phyloP scores from a whole-genome alignment of 306 rosid genomes.

The Casuarina cunninghamiana region DNA sequence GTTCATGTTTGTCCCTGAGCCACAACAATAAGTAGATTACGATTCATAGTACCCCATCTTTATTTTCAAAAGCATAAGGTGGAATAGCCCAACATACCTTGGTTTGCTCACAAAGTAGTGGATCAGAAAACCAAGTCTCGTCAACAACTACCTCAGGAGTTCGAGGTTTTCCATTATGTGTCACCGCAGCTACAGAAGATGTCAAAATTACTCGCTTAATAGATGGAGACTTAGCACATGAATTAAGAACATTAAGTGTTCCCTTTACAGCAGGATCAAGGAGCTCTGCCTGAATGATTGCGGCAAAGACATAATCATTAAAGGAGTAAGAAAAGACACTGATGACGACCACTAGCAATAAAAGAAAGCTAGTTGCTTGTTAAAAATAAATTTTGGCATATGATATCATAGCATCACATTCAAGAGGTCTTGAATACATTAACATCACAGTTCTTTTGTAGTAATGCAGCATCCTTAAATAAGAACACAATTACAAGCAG shows the following conservation, averaged over 20 bases:
- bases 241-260: conserved; percentile 54
- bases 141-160: conserved; percentile 46
- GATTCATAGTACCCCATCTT: neutral
- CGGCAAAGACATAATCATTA: neutral
- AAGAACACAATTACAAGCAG: neutral
- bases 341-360: neutral
- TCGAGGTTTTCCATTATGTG: conserved; percentile 32
- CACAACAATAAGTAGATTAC: neutral
- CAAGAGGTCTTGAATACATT: neutral
- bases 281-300: conserved; percentile 45
- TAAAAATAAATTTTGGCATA: neutral
- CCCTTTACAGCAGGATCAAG: conserved; percentile 63
- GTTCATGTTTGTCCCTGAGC: neutral
- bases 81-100: conserved; percentile 30
- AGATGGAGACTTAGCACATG: conserved; percentile 38
- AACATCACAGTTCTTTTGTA: neutral
- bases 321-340: neutral
- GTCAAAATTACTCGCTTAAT: conserved; percentile 54
- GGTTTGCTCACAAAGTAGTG: conserved; percentile 33
- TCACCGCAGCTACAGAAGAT: conserved; percentile 52
- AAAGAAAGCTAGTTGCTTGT: neutral
- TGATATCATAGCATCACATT: neutral
- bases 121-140: conserved; percentile 57
- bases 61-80: neutral
- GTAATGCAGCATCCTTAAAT: neutral